Base-by-base conservation (phyloP, 2,329 filamentous ascomycete species). In the Paramyrothecium sp. region DNA sequence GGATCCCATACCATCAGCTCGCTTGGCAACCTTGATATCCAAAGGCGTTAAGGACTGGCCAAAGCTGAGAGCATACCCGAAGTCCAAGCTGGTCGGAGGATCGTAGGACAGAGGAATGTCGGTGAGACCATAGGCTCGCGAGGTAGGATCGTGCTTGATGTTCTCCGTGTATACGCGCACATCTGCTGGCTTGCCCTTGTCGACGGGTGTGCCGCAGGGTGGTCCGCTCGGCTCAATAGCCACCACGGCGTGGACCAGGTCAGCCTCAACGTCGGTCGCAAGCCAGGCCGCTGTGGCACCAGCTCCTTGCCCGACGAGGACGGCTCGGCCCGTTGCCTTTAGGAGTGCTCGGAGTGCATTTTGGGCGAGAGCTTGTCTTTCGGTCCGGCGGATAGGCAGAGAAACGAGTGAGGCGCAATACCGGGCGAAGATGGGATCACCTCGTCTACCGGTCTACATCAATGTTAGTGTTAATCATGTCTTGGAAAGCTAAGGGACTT, bases 161-260 rank as follows among this genome's bases (percentile, higher is more conserved):
- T 59, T 64, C 2, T 63, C 55, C 2, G 54, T 64, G 54, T 65
- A 71, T 3, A 41, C 30, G 4, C 63, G 61, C 23, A 22, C 2
- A 7, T 54, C 11, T 16, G 41, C 22, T 19, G 58, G 57, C 1
- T 51, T 53, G 10, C 7, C 38, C 8, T 53, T 59, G 0, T 55
- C 38, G 12, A 54, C 53, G 2, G 62, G 59, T 1, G 54, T 63
- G 12, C 70, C 72, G 61, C 80, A 84, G 0, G 81, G 82, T 1
- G 83, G 82, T 0, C 83, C 83, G 3, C 71, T 66, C 0, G 83
- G 83, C 62, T 86, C 84, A 13, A 87, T 59, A 1, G 77, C 73
- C 2, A 87, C 67, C 20, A 85, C 75, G 1, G 70, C 77, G 20
- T 75, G 75, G 2, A 85, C 77, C 0, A 80, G 68, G 0, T 76